A percentile compares a stretch with the other conserved stretches of the same genome.
Evolutionary conservation across 306 rosid genomes (phyloP).

Genomic region (Cyamopsis tetragonoloba): DNA sequence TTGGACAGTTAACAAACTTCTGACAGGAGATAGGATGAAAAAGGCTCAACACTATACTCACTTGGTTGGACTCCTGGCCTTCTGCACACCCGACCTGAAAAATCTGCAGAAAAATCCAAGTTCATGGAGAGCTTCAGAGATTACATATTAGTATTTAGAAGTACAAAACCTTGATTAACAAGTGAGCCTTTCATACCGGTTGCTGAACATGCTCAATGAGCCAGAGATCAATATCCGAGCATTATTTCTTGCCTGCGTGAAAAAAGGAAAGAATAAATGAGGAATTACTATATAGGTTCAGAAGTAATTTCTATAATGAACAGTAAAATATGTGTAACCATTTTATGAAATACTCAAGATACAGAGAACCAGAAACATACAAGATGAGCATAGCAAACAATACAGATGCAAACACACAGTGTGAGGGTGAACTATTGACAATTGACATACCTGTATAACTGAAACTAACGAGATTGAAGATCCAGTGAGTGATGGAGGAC

Average conservation of each 20-base stretch:
- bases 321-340: neutral
- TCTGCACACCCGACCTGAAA: slow-evolving; percentile 81
- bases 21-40: neutral
- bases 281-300: neutral
- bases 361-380: neutral
- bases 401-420: neutral
- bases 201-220: slow-evolving; percentile 79
- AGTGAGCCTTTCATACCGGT: slow-evolving; percentile 49
- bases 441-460: slow-evolving; percentile 62
- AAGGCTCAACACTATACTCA: slow-evolving; percentile 43
- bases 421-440: neutral
- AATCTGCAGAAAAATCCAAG: slow-evolving; percentile 49
- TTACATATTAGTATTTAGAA: neutral
- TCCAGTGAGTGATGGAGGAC: slow-evolving; percentile 89
- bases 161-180: slow-evolving; percentile 6
- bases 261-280: neutral
- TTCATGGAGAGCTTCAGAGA: slow-evolving; percentile 1
- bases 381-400: slow-evolving; percentile 12
- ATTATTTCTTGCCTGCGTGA: slow-evolving; percentile 88
- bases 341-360: neutral
- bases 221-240: slow-evolving; percentile 94
- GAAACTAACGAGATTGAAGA: slow-evolving; percentile 84
- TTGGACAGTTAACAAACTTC: neutral
- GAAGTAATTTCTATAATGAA: neutral
- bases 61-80: slow-evolving; percentile 73